Percentiles rank a stretch among this genome's conserved stretches.
Evolutionary conservation across 2,329 filamentous ascomycete species (phyloP).

Genomic region (Neofusicoccum kwambonambiense): DNA sequence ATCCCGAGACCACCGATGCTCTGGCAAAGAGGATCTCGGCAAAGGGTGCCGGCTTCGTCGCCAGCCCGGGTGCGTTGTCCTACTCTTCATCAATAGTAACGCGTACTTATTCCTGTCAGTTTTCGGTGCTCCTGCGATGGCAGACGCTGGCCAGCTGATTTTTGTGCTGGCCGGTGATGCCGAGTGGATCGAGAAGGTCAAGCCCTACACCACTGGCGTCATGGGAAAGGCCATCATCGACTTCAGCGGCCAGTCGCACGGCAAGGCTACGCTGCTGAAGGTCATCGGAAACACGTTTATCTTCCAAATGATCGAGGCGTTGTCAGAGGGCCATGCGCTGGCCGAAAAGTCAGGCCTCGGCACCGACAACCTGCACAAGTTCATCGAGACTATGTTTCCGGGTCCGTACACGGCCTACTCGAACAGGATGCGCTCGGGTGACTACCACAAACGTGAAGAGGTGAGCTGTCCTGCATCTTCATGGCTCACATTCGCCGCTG

Average conservation of each 20-base stretch:
- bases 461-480: slow-evolving; percentile 15
- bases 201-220: slow-evolving; percentile 71
- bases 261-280: slow-evolving; percentile 71
- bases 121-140: slow-evolving; percentile 70
- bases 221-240: slow-evolving; percentile 69
- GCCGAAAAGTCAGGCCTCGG: slow-evolving; percentile 81
- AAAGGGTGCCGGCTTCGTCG: slow-evolving; percentile 71
- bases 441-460: slow-evolving; percentile 72
- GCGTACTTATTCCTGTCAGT: slow-evolving; percentile 42
- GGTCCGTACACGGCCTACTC: slow-evolving; percentile 75
- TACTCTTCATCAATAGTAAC: slow-evolving; percentile 23
- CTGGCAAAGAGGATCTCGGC: slow-evolving; percentile 58
- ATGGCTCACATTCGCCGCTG: not conserved
- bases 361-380: slow-evolving; percentile 65
- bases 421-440: slow-evolving; percentile 69
- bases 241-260: slow-evolving; percentile 66
- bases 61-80: slow-evolving; percentile 53
- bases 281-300: slow-evolving; percentile 86
- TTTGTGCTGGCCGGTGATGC: slow-evolving; percentile 69
- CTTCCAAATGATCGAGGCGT: slow-evolving; percentile 74
- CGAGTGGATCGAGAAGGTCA: slow-evolving; percentile 60
- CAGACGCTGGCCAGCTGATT: slow-evolving; percentile 68
- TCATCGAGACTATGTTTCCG: slow-evolving; percentile 72
- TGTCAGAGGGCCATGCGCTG: slow-evolving; percentile 74
- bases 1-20: slow-evolving; percentile 74